Conservation (phyloP, 2,329 filamentous ascomycete genomes). For the Aspergillus latus region DNA sequence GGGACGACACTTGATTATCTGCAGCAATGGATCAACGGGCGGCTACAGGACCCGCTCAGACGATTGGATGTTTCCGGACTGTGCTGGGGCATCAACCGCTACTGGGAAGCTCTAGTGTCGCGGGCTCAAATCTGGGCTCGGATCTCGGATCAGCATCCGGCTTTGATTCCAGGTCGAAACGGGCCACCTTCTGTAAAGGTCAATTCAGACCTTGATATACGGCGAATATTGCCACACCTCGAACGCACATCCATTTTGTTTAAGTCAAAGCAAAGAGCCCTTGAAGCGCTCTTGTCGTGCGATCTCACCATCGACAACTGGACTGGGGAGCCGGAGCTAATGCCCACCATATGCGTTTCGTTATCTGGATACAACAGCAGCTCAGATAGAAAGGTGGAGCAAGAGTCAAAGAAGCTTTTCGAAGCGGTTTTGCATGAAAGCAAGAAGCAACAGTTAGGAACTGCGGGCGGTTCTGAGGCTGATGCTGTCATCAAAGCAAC, state of each 20-base stretch:
- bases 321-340: slow-evolving; percentile 42
- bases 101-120: slow-evolving; percentile 42
- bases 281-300: slow-evolving; percentile 36
- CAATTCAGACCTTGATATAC: slow-evolving; percentile 18
- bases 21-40: slow-evolving; percentile 35
- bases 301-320: slow-evolving; percentile 38
- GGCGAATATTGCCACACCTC: slow-evolving; percentile 36
- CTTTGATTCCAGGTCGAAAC: slow-evolving; percentile 13
- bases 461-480: slow-evolving; percentile 22
- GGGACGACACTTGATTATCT: slow-evolving; percentile 24
- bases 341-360: slow-evolving; percentile 37
- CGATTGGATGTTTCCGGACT: slow-evolving; percentile 42
- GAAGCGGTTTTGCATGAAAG: slow-evolving; percentile 33
- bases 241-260: slow-evolving; percentile 39
- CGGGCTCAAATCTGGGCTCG: slow-evolving; percentile 41
- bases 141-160: slow-evolving; percentile 16
- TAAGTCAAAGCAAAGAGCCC: slow-evolving; percentile 16
- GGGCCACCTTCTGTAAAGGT: not conserved
- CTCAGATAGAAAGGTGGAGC: slow-evolving; percentile 31
- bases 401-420: slow-evolving; percentile 42
- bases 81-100: slow-evolving; percentile 44
- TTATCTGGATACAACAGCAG: slow-evolving; percentile 4
- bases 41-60: slow-evolving; percentile 36
- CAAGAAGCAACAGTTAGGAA: slow-evolving; percentile 2
- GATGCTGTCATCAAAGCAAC: slow-evolving; percentile 36